phyloP scores from a whole-genome alignment of 225 moss, liverwort and hornwort species.

The Thuidium tamariscinum region DNA sequence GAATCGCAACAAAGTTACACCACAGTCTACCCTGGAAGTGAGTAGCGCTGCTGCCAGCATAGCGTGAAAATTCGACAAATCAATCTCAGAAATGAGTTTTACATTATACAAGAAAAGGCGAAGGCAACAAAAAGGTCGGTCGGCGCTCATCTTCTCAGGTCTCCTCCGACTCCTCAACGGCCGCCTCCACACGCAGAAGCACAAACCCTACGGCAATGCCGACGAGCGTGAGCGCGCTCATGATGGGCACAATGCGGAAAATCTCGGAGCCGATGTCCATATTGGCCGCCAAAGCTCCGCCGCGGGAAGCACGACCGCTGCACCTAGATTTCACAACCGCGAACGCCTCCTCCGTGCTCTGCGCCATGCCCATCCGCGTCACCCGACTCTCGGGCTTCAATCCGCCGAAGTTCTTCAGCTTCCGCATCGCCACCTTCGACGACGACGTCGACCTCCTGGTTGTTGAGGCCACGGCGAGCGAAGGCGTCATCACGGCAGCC shows the following conservation, averaged over 20 bases:
- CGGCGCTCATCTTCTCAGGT: background rate
- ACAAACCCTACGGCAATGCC: conserved; percentile 86
- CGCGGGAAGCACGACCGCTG: conserved; percentile 22
- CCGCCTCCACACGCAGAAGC: conserved; percentile 80
- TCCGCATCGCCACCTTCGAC: conserved; percentile 28
- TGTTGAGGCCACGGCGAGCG: background rate
- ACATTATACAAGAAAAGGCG: conserved; percentile 8
- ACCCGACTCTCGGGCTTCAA: conserved; percentile 66
- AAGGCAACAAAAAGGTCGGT: background rate
- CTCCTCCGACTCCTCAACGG: conserved; percentile 83
- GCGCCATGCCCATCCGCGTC: conserved; percentile 36
- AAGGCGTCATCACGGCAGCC: conserved; percentile 7
- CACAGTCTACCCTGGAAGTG: background rate
- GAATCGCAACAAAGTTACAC: background rate
- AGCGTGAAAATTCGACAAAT: conserved; percentile 5
- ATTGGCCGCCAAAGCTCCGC: conserved; percentile 51
- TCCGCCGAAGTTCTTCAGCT: conserved; percentile 62
- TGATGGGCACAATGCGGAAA: conserved; percentile 55
- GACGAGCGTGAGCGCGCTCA: conserved; percentile 57
- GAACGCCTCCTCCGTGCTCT: conserved; percentile 83
- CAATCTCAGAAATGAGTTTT: background rate
- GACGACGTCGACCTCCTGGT: background rate
- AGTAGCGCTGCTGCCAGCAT: background rate
- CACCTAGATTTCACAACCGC: conserved; percentile 38
- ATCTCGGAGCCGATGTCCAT: conserved; percentile 54